Percentiles rank a stretch among this genome's conserved stretches.
Conservation (phyloP, 192 early-diverging fungal genomes). For the Dimargaris verticillata region DNA sequence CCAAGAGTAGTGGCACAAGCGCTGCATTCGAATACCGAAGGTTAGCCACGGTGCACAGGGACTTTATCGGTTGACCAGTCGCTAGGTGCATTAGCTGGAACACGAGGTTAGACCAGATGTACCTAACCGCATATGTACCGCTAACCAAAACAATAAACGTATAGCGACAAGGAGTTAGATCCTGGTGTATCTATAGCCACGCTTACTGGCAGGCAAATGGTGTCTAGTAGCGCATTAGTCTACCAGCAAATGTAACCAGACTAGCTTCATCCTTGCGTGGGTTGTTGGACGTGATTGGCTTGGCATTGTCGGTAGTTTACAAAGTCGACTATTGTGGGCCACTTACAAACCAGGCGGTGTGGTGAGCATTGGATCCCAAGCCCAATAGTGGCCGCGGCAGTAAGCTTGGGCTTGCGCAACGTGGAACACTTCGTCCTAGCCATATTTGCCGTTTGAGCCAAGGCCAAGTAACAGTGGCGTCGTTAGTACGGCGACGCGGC, state of each 20-base stretch:
- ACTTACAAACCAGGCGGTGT: constrained; percentile 89
- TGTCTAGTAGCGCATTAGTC: no score
- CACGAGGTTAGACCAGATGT: constrained; percentile 17
- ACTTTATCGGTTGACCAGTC: no score
- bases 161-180: no score
- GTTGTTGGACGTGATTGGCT: no score
- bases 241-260: no score
- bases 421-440: constrained; percentile 90
- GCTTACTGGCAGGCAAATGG: no score
- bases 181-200: no score
- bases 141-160: no score
- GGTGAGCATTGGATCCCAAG: constrained; percentile 87
- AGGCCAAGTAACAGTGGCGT: not conserved
- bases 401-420: constrained; percentile 78
- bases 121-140: no score
- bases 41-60: constrained; percentile 19
- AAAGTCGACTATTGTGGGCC: no score
- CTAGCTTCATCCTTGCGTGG: no score
- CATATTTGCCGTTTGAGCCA: not conserved
- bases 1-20: constrained; percentile 38
- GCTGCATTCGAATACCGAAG: constrained; percentile 51
- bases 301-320: no score
- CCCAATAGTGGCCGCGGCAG: constrained; percentile 45
- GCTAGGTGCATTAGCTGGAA: not conserved
- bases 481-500: not conserved